Evolutionary conservation across 2,329 filamentous ascomycete species (phyloP), one percentile per base, ranked within the genome.

Genomic region (Arthrobotrys sinensis): DNA sequence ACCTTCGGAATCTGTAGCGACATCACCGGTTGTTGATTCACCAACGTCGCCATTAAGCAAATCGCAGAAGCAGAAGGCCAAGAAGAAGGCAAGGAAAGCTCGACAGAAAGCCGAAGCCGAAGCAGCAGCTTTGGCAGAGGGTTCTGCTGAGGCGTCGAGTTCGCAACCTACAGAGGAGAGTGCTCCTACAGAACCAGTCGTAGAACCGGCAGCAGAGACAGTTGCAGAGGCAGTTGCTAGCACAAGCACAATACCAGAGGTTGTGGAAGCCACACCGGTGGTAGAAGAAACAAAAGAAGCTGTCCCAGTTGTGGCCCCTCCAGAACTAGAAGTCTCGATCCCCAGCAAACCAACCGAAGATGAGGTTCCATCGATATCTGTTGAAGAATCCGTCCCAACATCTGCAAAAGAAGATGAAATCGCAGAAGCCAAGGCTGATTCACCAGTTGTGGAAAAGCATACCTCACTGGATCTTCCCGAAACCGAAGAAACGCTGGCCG

Each of bases 311-410:
- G 50, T 57, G 3, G 19, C 36, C 45, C 21, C 36, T 34, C 46
- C 50, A 46, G 48, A 68, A 36, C 19, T 67, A 5, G 50, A 64
- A 24, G 21, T 45, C 12, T 16, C 46, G 12, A 62, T 28, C 21
- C 28, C 40, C 24, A 57, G n/a, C n/a, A n/a, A 76, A n/a, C 57
- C 65, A 19, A 14, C 24, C 10, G 65, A 52, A n/a, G 72, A 70
- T 2, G 72, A 76, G 50, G 55, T 71, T 24, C 73, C 73, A 2
- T 77, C 73, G 40, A 77, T 77, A 77, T 71, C 73, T 19, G 73
- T 77, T 36, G 52, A 77, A 46, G 73, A 71, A 34, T 57, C 57
- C 11, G 24, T 57, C 28, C 40, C 66, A 10, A 62, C 43, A 34
- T 55, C 64, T 19, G 50, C 46, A 19, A 62, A 70, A 12, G 67